A percentile compares a stretch with the other conserved stretches of the same genome.
phyloP scores from a whole-genome alignment of 441 rosid genomes.

The Erodium trifolium region DNA sequence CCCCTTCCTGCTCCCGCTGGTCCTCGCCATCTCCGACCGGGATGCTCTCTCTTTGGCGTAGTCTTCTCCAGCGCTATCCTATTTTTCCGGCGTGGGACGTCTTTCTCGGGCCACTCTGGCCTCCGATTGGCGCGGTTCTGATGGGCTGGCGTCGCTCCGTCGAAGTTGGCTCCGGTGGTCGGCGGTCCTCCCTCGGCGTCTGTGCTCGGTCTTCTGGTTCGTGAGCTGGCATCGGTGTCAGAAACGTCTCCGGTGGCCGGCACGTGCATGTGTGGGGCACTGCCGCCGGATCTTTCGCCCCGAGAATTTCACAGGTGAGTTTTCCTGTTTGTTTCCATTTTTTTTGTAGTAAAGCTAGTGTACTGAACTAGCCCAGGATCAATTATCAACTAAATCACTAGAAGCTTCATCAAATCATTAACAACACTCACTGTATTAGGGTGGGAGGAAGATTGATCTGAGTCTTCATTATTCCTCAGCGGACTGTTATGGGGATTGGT shows the following conservation, averaged over 20 bases:
- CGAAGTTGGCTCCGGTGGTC: no score
- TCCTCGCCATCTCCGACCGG: no score
- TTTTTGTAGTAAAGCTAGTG: neutral
- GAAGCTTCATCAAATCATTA: neutral
- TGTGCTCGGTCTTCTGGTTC: neutral
- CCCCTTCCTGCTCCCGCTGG: no score
- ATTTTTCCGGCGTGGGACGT: no score
- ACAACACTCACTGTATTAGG: neutral
- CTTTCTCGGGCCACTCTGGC: no score
- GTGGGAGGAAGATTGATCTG: conserved; percentile 1
- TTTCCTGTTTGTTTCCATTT: neutral
- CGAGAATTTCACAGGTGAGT: neutral
- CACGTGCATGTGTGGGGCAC: neutral
- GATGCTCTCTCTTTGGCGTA: no score
- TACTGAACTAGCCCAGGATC: neutral
- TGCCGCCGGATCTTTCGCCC: neutral
- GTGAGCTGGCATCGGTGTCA: neutral
- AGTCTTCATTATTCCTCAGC: neutral
- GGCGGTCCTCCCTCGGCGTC: no score
- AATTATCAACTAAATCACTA: neutral
- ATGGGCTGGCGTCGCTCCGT: no score
- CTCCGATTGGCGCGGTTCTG: no score
- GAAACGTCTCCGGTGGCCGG: neutral
- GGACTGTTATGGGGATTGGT: conserved; percentile 12
- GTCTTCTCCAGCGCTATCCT: no score